Evolutionary conservation across 331 rosid genomes (phyloP).

Genomic region (Stylosanthes scabra): DNA sequence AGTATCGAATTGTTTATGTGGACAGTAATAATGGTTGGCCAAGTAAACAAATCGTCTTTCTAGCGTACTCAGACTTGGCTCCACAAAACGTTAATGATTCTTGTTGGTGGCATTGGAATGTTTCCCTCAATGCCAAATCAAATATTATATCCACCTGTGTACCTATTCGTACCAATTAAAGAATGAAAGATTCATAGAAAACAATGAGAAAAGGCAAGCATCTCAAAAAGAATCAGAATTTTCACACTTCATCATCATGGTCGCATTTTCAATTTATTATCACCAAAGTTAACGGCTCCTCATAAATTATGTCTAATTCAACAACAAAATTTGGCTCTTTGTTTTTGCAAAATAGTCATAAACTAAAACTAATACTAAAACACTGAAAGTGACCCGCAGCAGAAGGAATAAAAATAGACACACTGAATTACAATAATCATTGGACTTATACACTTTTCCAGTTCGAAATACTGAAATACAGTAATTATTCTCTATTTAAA

Average conservation of each 20-base stretch:
- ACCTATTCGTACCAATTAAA: conserved; percentile 1
- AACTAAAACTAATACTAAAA: neutral
- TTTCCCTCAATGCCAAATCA: conserved; percentile 43
- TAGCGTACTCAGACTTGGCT: conserved; percentile 22
- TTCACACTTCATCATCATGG: neutral
- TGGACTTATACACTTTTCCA: conserved; percentile 8
- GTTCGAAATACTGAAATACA: too few species aligned
- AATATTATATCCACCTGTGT: conserved; percentile 18
- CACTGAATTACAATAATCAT: conserved; percentile 13
- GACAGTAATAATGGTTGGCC: conserved; percentile 22
- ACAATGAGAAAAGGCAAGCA: neutral
- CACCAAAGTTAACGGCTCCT: conserved; percentile 1
- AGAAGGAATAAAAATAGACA: conserved; percentile 2
- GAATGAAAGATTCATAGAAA: conserved; percentile 21
- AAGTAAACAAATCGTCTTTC: conserved; percentile 32
- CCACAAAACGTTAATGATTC: conserved; percentile 27
- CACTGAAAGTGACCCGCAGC: conserved; percentile 43
- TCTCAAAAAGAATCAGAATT: neutral
- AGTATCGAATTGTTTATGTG: conserved; percentile 24
- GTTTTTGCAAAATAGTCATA: neutral
- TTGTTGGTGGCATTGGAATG: conserved; percentile 27
- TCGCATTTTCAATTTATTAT: neutral
- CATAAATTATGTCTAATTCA: conserved; percentile 3
- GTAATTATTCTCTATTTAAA: too few species aligned
- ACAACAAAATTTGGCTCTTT: conserved; percentile 34